Evolutionary conservation across 305 asterid species (phyloP).

Genomic region (Solanum hybrid): DNA sequence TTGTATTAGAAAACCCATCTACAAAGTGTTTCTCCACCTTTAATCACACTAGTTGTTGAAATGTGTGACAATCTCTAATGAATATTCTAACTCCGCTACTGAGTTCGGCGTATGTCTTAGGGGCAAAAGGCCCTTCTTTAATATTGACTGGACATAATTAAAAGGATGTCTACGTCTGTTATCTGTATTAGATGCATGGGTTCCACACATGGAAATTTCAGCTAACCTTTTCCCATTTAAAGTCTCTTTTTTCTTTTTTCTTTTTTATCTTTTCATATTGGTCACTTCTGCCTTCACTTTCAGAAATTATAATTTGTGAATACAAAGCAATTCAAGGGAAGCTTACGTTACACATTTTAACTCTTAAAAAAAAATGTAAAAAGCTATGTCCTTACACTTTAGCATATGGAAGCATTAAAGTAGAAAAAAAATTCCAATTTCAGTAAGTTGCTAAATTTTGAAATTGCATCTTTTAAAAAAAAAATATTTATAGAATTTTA

Average conservation of each 20-base stretch:
- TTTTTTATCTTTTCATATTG: neutral
- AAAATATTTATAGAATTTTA: neutral
- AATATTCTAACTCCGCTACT: neutral
- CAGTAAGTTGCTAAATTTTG: neutral
- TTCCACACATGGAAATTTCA: neutral
- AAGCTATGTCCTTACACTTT: neutral
- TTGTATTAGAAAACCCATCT: neutral
- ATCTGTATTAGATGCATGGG: neutral
- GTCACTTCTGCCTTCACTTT: neutral
- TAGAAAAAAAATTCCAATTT: neutral
- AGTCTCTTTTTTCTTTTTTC: neutral
- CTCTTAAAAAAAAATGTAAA: neutral
- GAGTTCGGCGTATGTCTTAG: neutral
- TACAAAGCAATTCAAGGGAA: neutral
- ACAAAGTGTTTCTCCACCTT: neutral
- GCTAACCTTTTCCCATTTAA: neutral
- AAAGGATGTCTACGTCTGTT: neutral
- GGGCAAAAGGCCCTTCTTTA: neutral
- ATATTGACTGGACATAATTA: neutral
- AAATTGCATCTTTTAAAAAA: neutral
- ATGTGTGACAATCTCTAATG: neutral
- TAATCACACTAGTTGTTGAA: neutral
- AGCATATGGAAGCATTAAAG: neutral
- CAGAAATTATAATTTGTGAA: neutral
- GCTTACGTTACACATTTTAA: neutral